Conservation (phyloP, 2,329 filamentous ascomycete genomes). For the Neopestalotiopsis clavispora region DNA sequence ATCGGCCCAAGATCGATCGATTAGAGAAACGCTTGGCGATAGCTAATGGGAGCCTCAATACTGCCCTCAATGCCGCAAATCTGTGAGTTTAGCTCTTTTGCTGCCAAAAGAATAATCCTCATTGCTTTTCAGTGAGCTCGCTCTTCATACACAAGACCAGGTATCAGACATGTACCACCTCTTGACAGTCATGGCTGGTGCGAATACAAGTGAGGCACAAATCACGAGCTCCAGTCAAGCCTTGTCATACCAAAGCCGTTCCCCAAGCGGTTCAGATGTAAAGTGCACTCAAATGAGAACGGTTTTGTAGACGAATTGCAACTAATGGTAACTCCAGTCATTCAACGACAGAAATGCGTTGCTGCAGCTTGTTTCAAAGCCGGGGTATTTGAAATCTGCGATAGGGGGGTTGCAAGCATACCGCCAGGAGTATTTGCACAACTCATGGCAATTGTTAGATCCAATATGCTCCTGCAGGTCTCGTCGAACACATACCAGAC, state of each 20-base stretch:
- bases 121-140: not conserved
- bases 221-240: not conserved
- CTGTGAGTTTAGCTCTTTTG: not conserved
- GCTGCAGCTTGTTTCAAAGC: no score
- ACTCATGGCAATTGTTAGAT: no score
- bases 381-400: no score
- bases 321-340: not conserved
- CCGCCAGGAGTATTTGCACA: no score
- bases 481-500: no score
- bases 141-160: not conserved
- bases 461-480: no score
- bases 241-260: not conserved
- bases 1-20: not conserved
- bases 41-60: not conserved
- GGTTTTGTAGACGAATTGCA: no score
- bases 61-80: not conserved
- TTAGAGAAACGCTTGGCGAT: not conserved
- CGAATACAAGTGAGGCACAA: not conserved
- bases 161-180: not conserved
- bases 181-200: not conserved
- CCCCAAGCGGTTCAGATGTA: not conserved
- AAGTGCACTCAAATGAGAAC: no score
- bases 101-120: not conserved
- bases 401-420: no score
- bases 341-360: not conserved